Base-by-base conservation (phyloP, 208 protist genomes). In the Porcisia deanei region DNA sequence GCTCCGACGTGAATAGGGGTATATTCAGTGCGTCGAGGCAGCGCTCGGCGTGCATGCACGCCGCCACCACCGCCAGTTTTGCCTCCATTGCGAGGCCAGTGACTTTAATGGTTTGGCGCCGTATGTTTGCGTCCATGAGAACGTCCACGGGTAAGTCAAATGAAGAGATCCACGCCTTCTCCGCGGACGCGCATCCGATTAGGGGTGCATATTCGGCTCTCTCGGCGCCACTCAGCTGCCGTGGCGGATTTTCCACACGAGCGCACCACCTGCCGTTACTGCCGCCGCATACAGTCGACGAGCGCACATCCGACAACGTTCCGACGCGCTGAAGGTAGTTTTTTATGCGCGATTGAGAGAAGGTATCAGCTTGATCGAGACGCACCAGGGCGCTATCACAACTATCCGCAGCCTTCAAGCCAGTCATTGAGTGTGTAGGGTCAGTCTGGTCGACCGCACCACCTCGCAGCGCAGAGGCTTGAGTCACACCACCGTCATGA, bases 41-140 rank as follows among this genome's bases (percentile, higher is more conserved):
- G 25, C 88, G 87, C 71, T 97, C 90, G 30, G 94, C 94, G 73
- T 98, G 94, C 94, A 98, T 97, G 87, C 90, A 98, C 30, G 84
- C 88, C n/a, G 95, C 82, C 5, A 93, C 65, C 7, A 94, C 88
- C 12, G 94, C 87, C 67, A 54, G 58, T 43, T 82, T 82, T 0
- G 78, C 39, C 10, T 75, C 78, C 57, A 59, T 64, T 20, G 78
- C 78, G 0, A 82, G 4, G 1, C 91, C 91, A 0, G 65, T 64
- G 2, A 82, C 87, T 9, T 34, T 30, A 8, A 95, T 69, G 3
- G 79, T 25, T 2, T 72, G 79, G 3, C 73, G 81, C 37, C 73
- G 58, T 52, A 91, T 77, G 52, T 73, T 77, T 9, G 76, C 78
- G 41, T 80, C 61, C 9, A 88, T 76, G 54, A 90, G 67, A 12